Base-by-base conservation (phyloP, 768 basidiomycete species). In the Termitomyces sp. region DNA sequence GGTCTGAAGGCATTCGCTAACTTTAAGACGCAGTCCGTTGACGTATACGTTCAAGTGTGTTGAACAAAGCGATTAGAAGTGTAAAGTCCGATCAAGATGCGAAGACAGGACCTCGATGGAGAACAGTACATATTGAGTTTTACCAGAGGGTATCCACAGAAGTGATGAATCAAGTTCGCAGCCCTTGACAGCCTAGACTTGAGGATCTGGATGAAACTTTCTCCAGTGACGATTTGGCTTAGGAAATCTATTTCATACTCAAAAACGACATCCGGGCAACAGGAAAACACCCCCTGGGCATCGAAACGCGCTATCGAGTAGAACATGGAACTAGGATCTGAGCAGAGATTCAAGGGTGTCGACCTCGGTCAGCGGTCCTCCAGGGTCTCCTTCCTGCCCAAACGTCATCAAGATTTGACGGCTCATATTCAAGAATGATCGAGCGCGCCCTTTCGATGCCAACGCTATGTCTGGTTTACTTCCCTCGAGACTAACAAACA, bases 371-470 rank as follows among this genome's bases (percentile, higher is more conserved):
- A 84, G 62, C 28, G 86, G 86, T 2, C 87, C 88, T 47, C 71
- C 77, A 11, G 74, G 73, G 60, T 89, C 87, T 16, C 87, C 88
- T 70, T 89, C 88, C 0, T 67, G 65, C 3, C 87, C 87, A 52
- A 84, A 75, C 16, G 82, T 69, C 18, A 61, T 60, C 58, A 84
- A 71, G 5, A 86, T 67, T 6, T 67, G 63, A 13, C 64, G 69
- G 10, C 80, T 76, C 54, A 80, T 64, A 26, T 59, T 59, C 18
- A 87, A 68, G 60, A 77, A 79, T 5, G 57, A 62, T 56, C 65
- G 66, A 30, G 71, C 71, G 48, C 70, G 68, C 6, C 62, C 65
- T 46, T 71, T 68, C 30, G 70, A 60, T 18, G 51, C 62, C 24
- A 53, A 61, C 53, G 69, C 66, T 24, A 43, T 55, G 11, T 60